Percentiles rank a stretch among this genome's conserved stretches.
Evolutionary conservation across 2,329 filamentous ascomycete genomes (phyloP).

Genomic region (Colletotrichum lupini): DNA sequence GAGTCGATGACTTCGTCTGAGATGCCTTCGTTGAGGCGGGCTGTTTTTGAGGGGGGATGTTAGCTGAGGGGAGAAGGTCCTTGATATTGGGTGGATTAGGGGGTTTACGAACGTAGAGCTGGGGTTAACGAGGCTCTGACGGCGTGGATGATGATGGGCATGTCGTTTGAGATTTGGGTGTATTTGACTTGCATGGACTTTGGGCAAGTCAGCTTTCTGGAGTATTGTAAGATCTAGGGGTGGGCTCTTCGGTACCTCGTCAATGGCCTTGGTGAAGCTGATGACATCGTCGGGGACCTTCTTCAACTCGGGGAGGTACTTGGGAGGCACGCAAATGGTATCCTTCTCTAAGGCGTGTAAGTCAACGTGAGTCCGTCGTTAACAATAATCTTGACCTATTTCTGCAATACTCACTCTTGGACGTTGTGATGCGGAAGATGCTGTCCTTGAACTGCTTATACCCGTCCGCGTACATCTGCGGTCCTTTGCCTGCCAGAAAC

Average conservation of each 20-base stretch:
- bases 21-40: constrained; percentile 48
- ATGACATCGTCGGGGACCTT: constrained; percentile 46
- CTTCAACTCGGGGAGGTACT: constrained; percentile 45
- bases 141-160: constrained; percentile 41
- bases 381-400: not conserved
- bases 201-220: not conserved
- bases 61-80: not conserved
- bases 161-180: constrained; percentile 42
- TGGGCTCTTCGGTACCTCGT: constrained; percentile 33
- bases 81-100: too few species aligned
- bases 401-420: constrained; percentile 34
- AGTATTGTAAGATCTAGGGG: not conserved
- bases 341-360: constrained; percentile 33
- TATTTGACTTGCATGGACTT: constrained; percentile 47
- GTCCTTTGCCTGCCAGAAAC: not conserved
- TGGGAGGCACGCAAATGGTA: constrained; percentile 44
- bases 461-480: constrained; percentile 20
- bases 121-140: constrained; percentile 48
- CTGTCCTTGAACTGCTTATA: constrained; percentile 43
- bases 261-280: constrained; percentile 42
- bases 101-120: constrained; percentile 40
- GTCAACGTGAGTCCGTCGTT: not conserved
- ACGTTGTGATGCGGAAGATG: constrained; percentile 44
- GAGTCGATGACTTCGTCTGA: constrained; percentile 48
- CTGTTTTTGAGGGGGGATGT: constrained; percentile 13